Conservation (phyloP, 2,329 filamentous ascomycete species). For the Penicillium hesseltinei region DNA sequence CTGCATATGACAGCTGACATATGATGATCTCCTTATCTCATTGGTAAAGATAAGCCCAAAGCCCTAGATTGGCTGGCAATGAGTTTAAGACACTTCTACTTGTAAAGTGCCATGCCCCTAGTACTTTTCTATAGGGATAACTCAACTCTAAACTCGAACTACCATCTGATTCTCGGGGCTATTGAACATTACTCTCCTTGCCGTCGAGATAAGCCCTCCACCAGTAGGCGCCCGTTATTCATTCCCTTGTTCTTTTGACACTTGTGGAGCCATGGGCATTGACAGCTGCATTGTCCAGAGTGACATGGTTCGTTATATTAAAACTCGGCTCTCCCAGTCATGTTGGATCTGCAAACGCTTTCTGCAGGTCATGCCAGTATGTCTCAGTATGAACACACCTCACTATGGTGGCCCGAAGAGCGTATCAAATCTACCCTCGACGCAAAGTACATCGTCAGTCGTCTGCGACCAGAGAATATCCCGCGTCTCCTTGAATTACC, state of each 20-base stretch:
- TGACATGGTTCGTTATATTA: neutral
- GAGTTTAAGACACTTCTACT: neutral
- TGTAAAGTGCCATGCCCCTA: neutral
- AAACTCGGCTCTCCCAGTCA: neutral
- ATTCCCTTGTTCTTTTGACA: neutral
- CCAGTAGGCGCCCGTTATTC: neutral
- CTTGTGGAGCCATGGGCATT: neutral
- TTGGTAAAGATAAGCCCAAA: conserved; percentile 3
- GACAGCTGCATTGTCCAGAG: conserved; percentile 1
- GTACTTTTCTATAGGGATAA: neutral
- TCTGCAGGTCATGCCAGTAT: conserved; percentile 6
- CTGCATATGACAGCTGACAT: neutral
- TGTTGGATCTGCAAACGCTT: neutral
- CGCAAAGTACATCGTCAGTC: conserved; percentile 40
- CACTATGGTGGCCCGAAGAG: conserved; percentile 48
- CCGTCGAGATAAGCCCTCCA: conserved; percentile 2
- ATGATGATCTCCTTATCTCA: conserved; percentile 2
- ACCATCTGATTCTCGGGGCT: neutral
- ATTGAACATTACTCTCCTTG: neutral
- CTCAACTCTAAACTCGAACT: neutral
- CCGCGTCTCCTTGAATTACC: conserved; percentile 39
- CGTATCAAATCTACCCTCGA: conserved; percentile 44
- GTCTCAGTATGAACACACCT: conserved; percentile 26
- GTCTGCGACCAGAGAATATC: conserved; percentile 37
- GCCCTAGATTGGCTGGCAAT: conserved; percentile 1